phyloP scores from a whole-genome alignment of 2,329 filamentous ascomycete genomes.

The Bisporella sp. region DNA sequence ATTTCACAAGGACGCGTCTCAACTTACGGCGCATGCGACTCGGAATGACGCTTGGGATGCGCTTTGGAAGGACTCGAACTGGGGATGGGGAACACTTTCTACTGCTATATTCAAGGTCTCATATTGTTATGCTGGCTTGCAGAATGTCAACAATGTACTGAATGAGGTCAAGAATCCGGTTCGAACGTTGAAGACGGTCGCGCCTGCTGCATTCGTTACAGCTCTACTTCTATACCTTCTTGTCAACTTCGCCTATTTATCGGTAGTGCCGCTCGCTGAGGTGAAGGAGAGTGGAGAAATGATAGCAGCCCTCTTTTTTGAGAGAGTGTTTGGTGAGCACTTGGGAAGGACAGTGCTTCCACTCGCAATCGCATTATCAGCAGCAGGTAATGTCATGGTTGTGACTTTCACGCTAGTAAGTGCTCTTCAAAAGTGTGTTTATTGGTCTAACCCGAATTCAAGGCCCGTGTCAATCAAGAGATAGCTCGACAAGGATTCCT shows the following conservation, averaged over 20 bases:
- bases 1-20: conserved; percentile 27
- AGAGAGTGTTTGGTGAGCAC: conserved; percentile 41
- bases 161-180: conserved; percentile 51
- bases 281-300: conserved; percentile 47
- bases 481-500: conserved; percentile 41
- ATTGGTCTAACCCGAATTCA: conserved; percentile 14
- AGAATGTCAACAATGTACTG: conserved; percentile 48
- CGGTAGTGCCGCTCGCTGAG: conserved; percentile 48
- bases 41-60: conserved; percentile 36
- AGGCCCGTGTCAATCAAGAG: conserved; percentile 42
- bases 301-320: conserved; percentile 50
- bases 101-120: conserved; percentile 50
- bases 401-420: conserved; percentile 49
- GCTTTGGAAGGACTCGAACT: conserved; percentile 58
- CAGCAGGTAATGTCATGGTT: conserved; percentile 41
- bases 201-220: conserved; percentile 43
- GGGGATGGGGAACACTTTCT: conserved; percentile 59
- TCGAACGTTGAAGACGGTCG: conserved; percentile 49
- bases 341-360: conserved; percentile 36
- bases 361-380: conserved; percentile 39
- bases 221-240: conserved; percentile 50
- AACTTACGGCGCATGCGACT: conserved; percentile 13
- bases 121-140: conserved; percentile 47
- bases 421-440: conserved; percentile 1
- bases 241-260: conserved; percentile 54